Evolutionary conservation across 2,329 filamentous ascomycete species (phyloP).

Genomic region (Fusarium secorum): DNA sequence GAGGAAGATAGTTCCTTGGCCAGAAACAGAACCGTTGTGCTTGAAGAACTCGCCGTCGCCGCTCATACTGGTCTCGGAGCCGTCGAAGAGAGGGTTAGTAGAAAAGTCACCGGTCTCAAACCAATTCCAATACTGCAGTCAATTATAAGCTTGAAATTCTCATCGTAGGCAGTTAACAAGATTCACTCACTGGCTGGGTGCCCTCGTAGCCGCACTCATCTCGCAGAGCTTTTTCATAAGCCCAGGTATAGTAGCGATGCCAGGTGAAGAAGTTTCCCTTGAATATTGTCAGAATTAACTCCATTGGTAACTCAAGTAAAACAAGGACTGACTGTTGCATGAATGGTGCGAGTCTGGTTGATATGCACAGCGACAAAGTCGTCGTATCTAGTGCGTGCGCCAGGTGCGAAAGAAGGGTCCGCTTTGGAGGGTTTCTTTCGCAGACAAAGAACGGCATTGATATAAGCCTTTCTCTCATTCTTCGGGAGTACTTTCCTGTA

Average conservation of each 20-base stretch:
- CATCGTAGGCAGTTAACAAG: rapidly evolving
- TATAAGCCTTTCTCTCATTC: constrained; percentile 1
- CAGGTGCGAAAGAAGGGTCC: not conserved
- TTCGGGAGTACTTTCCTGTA: not conserved
- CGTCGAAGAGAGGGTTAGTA: not conserved
- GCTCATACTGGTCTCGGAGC: constrained; percentile 7
- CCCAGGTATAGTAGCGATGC: constrained; percentile 16
- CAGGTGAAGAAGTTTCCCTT: constrained; percentile 14
- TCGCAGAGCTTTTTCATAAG: not conserved
- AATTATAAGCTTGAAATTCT: rapidly evolving
- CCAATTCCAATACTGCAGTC: constrained; percentile 8
- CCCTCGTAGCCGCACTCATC: constrained; percentile 15
- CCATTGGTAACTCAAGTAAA: rapidly evolving
- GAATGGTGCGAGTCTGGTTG: not conserved
- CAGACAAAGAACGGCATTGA: not conserved
- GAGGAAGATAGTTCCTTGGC: not conserved
- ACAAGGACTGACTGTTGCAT: not conserved
- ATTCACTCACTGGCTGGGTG: not conserved
- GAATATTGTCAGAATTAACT: rapidly evolving
- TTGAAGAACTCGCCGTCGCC: constrained; percentile 3
- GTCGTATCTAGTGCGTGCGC: constrained; percentile 4
- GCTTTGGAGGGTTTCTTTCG: constrained; percentile 3
- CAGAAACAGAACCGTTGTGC: not conserved
- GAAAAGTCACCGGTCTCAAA: not conserved
- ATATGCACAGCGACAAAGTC: constrained; percentile 17